Base-by-base conservation (phyloP, 2,329 filamentous ascomycete genomes). In the Xylariaceae sp. region DNA sequence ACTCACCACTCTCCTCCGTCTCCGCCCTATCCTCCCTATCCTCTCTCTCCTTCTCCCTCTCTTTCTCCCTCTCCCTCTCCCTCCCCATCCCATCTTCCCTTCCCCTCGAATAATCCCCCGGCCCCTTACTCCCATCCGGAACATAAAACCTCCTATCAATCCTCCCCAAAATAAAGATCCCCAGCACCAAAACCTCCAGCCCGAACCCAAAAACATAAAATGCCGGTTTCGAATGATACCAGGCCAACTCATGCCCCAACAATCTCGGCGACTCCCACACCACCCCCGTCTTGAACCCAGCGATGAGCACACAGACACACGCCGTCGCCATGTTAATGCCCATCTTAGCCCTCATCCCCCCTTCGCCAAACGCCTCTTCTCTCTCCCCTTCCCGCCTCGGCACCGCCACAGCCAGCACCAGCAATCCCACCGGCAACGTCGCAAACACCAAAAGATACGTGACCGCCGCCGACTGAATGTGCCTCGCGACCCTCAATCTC, bases 141-240 rank as follows among this genome's bases (percentile, higher is more conserved):
- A 68, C 50, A 34, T 67, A 55, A 52, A 68, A 68, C 39, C 61
- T 59, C 31, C 60, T 61, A 54, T 68, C 67, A 7, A 68, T 48
- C 8, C 66, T 59, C 2, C 48, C 37, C 3, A 59, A n/a, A 2
- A 59, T 62, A 27, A 65, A 49, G 19, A 65, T 47, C 9, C 46
- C 51, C 26, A 68, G 42, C 2, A 65, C 62, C 3, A 62, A 11
- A 31, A 68, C 58, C 51, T 73, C 71, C 3, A 72, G 59, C 4
- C 62, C 54, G 53, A 72, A 73, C 37, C 64, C 60, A 37, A 71
- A 72, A 26, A 65, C 60, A 57, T 73, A 73, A 50, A 73, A 71
- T 0, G 65, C 65, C 1, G 65, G 55, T 41, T 67, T 70, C 50
- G 64, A 61, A 37, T 68, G 62, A 29, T 67, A 73, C 58, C 71